Conservation (phyloP, 108 stramenopile species). For the Pseudonitzschia multistriata region DNA sequence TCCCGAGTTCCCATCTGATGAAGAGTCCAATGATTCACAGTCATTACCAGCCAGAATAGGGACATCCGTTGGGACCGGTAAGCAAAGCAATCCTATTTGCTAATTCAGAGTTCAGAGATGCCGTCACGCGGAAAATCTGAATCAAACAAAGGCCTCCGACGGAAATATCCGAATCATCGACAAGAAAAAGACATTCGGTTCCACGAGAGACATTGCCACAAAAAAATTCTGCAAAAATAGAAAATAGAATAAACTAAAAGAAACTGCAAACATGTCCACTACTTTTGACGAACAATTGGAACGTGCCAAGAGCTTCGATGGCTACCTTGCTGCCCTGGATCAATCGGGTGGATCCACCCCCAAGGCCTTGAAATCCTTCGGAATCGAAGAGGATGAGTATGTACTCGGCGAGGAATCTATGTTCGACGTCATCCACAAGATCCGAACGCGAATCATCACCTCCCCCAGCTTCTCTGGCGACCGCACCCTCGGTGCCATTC, state of each 20-base stretch:
- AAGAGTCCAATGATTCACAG: background rate
- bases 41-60: background rate
- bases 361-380: conserved; percentile 63
- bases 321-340: conserved; percentile 83
- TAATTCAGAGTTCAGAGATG: background rate
- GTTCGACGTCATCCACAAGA: conserved; percentile 74
- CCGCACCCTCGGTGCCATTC: conserved; percentile 65
- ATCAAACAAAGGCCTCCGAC: background rate
- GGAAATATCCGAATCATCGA: background rate
- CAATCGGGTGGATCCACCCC: conserved; percentile 82
- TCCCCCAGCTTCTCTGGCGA: conserved; percentile 66
- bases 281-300: conserved; percentile 27
- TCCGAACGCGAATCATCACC: conserved; percentile 75
- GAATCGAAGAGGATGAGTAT: conserved; percentile 37
- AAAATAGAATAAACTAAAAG: background rate
- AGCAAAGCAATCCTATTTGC: background rate
- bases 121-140: background rate
- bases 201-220: background rate
- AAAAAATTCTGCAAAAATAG: background rate
- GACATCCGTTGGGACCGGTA: background rate
- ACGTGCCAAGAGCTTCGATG: conserved; percentile 34
- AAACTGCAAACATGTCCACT: background rate
- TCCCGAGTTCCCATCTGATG: background rate
- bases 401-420: conserved; percentile 51
- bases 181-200: background rate